Evolutionary conservation across 2,329 filamentous ascomycete species (phyloP), one percentile per base, ranked within the genome.

Genomic region (Drechslerella stenobrocha): DNA sequence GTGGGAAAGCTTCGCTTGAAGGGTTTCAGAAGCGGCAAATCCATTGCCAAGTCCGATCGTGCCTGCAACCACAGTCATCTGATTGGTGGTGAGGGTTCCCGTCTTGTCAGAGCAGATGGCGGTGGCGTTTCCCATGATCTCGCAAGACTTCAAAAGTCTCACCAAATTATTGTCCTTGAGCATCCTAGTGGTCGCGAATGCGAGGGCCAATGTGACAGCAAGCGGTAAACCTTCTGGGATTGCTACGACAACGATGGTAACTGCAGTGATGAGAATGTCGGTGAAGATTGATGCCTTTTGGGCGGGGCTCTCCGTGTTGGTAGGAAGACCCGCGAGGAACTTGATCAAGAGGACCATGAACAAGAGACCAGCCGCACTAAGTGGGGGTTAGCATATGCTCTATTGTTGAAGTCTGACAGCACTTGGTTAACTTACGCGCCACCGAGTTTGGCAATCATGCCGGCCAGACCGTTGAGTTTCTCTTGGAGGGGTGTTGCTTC

Each of bases 341-440:
- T 90, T 83, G 78, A 96, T 91, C 73, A 96, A 84, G 11, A 96
- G 81, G 45, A 95, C 87, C 46, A 92, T 81, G 77, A 96, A 96
- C 46, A 96, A 80, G 6, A 90, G 78, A 11, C 93, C 79, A 70
- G 87, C 89, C 48, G 90, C 89, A 67, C 83, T 79, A 46, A n/a
- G 15, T 4, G 9, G n/a, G 13, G 4, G 44, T 71, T 57, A 72
- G 66, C 52, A 70, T 44, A 13, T 40, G 3, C 2, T 13, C 18
- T n/a, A 18, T 32, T n/a, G 7, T 23, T 28, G n/a, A 30, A 1
- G 22, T 46, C 13, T 26, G 23, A 24, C 11, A 20, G 20, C 23
- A 11, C 15, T 34, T 23, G 35, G n/a, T 52, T 42, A 46, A 67
- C 72, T 72, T 63, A 73, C 51, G 81, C 84, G 75, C 89, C 89